Conservation (phyloP, 2,329 filamentous ascomycete species). For the Aureobasidium zeae region DNA sequence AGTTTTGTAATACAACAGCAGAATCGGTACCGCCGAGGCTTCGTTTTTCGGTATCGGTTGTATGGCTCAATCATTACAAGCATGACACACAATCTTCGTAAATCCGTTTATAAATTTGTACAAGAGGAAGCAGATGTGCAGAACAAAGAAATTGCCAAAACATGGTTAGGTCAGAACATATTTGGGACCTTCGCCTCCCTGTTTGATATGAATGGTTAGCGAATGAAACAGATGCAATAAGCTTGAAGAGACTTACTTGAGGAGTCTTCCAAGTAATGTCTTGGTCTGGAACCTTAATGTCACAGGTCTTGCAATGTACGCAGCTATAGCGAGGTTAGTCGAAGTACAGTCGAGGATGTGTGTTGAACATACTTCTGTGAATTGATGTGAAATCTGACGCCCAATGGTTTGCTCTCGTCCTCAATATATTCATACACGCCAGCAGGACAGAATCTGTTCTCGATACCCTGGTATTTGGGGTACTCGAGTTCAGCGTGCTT, state of each 20-base stretch:
- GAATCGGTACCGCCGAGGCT: neutral
- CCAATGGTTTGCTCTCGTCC: slow-evolving; percentile 74
- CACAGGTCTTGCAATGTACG: slow-evolving; percentile 98
- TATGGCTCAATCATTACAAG: too few relatives aligned
- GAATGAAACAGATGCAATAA: neutral
- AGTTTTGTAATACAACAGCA: too few relatives aligned
- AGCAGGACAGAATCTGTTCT: slow-evolving; percentile 94
- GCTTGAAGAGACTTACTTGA: slow-evolving; percentile 43
- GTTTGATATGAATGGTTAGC: neutral
- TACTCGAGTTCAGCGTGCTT: slow-evolving; percentile 74
- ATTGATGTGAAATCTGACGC: slow-evolving; percentile 96
- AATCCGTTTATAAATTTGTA: slow-evolving; percentile 5
- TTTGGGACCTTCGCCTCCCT: slow-evolving; percentile 62
- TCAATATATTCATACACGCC: slow-evolving; percentile 98
- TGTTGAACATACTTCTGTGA: slow-evolving; percentile 72
- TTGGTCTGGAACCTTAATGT: slow-evolving; percentile 94
- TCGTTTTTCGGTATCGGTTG: too few relatives aligned
- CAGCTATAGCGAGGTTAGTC: slow-evolving; percentile 52
- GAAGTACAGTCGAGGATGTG: neutral
- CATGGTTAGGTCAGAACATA: slow-evolving; percentile 47
- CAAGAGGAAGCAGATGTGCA: slow-evolving; percentile 3
- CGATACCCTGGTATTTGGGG: slow-evolving; percentile 81
- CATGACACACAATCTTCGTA: too few relatives aligned
- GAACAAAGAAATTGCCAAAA: neutral
- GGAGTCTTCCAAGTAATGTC: slow-evolving; percentile 89